Evolutionary conservation across 2,329 filamentous ascomycete genomes (phyloP).

Genomic region (Phyllosticta citriasiana): DNA sequence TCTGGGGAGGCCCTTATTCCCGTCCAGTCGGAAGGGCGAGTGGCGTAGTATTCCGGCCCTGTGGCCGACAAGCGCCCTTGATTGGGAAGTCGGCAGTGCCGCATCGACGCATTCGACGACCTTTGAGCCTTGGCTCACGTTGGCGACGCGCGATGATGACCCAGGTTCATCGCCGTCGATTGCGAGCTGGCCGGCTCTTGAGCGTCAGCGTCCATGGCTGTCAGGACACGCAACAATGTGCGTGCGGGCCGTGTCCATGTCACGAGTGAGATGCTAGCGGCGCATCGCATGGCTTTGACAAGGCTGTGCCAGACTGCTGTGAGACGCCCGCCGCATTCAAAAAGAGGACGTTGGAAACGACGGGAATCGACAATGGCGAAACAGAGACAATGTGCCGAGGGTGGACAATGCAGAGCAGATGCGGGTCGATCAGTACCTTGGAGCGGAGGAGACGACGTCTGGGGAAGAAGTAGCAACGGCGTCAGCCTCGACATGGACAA

Average conservation of each 20-base stretch:
- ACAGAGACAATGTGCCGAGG: neutral
- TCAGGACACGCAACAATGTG: neutral
- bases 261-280: neutral
- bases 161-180: constrained; percentile 6
- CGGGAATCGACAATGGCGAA: neutral
- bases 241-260: neutral
- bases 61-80: neutral
- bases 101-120: neutral
- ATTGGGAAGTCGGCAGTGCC: neutral
- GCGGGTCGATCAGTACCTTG: neutral
- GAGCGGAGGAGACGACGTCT: neutral
- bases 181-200: constrained; percentile 14
- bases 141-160: neutral
- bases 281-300: neutral
- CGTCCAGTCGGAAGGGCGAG: neutral
- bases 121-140: neutral
- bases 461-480: too few relatives aligned
- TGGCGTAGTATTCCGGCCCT: neutral
- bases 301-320: neutral
- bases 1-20: constrained; percentile 6
- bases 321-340: neutral
- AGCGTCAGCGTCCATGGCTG: neutral
- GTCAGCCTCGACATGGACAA: neutral
- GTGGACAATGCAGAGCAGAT: neutral
- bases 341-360: neutral